These are phyloP conservation scores for Nicotiana knightiana DNA, from an alignment of 257 asterid genomes.

Conservation along the genomic window DNA sequence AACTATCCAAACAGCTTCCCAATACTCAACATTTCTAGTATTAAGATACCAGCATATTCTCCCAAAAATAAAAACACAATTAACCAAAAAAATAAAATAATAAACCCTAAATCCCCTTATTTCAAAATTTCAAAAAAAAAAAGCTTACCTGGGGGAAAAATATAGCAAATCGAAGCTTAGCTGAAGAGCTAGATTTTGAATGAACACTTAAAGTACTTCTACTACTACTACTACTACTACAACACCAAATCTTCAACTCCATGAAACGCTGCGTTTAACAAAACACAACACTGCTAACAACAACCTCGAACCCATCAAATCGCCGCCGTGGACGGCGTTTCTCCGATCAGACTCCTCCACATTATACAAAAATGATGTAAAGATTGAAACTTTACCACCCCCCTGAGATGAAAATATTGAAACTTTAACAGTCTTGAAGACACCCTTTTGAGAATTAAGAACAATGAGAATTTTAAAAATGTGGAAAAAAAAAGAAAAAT, in stretches of 20 bases:
- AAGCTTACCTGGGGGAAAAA: slow-evolving; percentile 5
- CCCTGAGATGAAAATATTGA: not conserved
- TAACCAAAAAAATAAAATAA: not conserved
- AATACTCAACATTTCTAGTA: not conserved
- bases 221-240: slow-evolving; percentile 30
- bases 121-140: not conserved
- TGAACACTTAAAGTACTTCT: slow-evolving; percentile 23
- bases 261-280: slow-evolving; percentile 49
- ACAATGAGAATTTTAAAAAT: not conserved
- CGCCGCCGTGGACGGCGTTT: slow-evolving; percentile 27
- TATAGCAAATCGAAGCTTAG: slow-evolving; percentile 30
- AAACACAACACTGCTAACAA: slow-evolving; percentile 20
- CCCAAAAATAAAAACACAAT: not conserved
- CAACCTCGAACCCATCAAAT: slow-evolving; percentile 60
- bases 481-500: too few species aligned
- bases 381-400: not conserved
- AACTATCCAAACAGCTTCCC: slow-evolving; percentile 6
- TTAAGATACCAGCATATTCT: not conserved
- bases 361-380: slow-evolving; percentile 26
- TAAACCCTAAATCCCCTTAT: slow-evolving; percentile 6
- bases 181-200: slow-evolving; percentile 34
- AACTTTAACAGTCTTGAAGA: not conserved
- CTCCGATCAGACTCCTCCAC: slow-evolving; percentile 54
- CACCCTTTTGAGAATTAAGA: not conserved
- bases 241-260: slow-evolving; percentile 77